These are phyloP conservation scores for Fusarium musae DNA, from an alignment of 2,329 filamentous ascomycete genomes.

Conservation along the genomic window DNA sequence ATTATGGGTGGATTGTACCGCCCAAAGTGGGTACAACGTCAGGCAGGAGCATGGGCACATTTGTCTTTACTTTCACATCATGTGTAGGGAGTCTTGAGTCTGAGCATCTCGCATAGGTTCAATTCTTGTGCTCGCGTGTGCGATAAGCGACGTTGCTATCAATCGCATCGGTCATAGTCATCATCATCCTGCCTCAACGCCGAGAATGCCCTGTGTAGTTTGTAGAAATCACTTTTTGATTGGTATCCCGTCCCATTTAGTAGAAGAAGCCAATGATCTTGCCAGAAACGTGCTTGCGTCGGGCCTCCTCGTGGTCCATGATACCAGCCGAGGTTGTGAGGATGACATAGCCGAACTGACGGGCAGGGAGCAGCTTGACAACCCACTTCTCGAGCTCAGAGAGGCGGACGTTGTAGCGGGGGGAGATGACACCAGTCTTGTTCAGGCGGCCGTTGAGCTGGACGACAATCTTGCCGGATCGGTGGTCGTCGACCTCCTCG, in stretches of 20 bases:
- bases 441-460: slow-evolving; percentile 99
- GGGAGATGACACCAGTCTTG: slow-evolving; percentile 99
- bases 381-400: slow-evolving; percentile 99
- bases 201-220: slow-evolving; percentile 48
- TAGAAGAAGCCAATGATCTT: slow-evolving; percentile 99
- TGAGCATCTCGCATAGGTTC: slow-evolving; percentile 48
- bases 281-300: slow-evolving; percentile 98
- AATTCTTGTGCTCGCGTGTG: slow-evolving; percentile 51
- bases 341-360: slow-evolving; percentile 99
- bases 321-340: slow-evolving; percentile 99
- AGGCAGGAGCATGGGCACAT: background rate
- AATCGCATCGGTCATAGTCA: slow-evolving; percentile 52
- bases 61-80: slow-evolving; percentile 7
- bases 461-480: slow-evolving; percentile 99
- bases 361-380: slow-evolving; percentile 96
- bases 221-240: slow-evolving; percentile 46
- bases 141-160: slow-evolving; percentile 47
- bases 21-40: background rate
- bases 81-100: slow-evolving; percentile 14
- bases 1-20: background rate
- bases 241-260: slow-evolving; percentile 62
- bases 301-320: slow-evolving; percentile 99
- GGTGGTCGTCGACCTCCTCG: slow-evolving; percentile 99
- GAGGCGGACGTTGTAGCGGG: slow-evolving; percentile 99
- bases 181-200: slow-evolving; percentile 51